These are phyloP conservation scores for Fusarium keratoplasticum DNA, from an alignment of 2,329 filamentous ascomycete species.

Conservation along the genomic window DNA sequence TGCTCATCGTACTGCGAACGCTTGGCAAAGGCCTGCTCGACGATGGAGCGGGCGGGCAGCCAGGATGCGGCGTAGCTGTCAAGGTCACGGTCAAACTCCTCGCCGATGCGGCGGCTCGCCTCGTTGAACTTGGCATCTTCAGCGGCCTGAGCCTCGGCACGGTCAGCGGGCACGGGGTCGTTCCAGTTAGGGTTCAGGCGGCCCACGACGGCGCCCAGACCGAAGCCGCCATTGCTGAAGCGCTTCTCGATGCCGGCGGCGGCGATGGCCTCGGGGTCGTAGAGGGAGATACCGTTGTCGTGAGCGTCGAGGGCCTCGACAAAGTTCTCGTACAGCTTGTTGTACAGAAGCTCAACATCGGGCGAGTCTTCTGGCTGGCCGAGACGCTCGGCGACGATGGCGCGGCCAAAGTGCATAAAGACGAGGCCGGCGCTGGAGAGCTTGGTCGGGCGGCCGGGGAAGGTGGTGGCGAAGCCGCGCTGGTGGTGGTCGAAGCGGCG, in stretches of 20 bases:
- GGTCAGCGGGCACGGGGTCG: conserved; percentile 67
- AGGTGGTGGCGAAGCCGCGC: conserved; percentile 86
- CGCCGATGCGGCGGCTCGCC: conserved; percentile 86
- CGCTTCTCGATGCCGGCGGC: conserved; percentile 82
- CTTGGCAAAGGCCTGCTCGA: conserved; percentile 79
- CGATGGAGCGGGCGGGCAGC: conserved; percentile 87
- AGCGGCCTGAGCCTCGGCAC: conserved; percentile 69
- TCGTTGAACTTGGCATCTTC: conserved; percentile 85
- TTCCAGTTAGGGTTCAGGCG: conserved; percentile 87
- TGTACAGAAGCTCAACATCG: conserved; percentile 81
- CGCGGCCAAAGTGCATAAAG: conserved; percentile 93
- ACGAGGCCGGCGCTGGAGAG: conserved; percentile 94
- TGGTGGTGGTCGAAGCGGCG: conserved; percentile 98
- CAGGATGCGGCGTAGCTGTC: conserved; percentile 80
- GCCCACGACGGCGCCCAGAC: conserved; percentile 83
- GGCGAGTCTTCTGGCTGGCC: conserved; percentile 68
- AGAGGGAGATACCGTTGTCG: conserved; percentile 91
- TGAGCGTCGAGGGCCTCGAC: conserved; percentile 97
- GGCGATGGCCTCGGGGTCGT: conserved; percentile 77
- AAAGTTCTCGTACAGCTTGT: conserved; percentile 92
- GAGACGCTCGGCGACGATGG: conserved; percentile 75
- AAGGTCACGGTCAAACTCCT: conserved; percentile 86
- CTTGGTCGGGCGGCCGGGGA: conserved; percentile 86
- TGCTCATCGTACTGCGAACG: conserved; percentile 76
- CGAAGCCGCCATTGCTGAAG: conserved; percentile 86